These are phyloP conservation scores for Colletotrichum ledebouriae DNA, from an alignment of 2,329 filamentous ascomycete genomes.

Conservation along the genomic window DNA sequence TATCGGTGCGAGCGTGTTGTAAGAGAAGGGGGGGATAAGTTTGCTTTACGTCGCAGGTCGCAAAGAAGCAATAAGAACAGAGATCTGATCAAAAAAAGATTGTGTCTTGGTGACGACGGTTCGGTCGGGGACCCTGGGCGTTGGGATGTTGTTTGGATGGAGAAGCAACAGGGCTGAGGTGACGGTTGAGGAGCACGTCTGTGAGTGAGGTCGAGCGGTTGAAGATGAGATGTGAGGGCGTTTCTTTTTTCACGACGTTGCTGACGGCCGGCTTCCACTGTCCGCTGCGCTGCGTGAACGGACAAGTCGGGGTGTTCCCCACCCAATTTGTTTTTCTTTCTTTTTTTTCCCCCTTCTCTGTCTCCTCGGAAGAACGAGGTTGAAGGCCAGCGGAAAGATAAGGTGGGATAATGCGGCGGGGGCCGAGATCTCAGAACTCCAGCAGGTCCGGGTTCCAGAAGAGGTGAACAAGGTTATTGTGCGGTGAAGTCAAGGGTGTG, in stretches of 20 bases:
- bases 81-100: constrained; percentile 36
- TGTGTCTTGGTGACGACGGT: constrained; percentile 9
- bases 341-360: no score
- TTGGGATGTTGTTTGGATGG: constrained; percentile 36
- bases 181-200: constrained; percentile 37
- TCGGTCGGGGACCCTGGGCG: constrained; percentile 20
- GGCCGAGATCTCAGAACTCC: constrained; percentile 38
- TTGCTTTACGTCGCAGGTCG: constrained; percentile 38
- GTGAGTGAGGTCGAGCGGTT: constrained; percentile 41
- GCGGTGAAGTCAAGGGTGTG: constrained; percentile 6
- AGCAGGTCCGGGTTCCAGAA: constrained; percentile 27
- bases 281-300: constrained; percentile 10
- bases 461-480: constrained; percentile 30
- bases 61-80: constrained; percentile 31
- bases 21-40: constrained; percentile 13
- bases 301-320: constrained; percentile 27
- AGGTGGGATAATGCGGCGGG: constrained; percentile 25
- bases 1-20: not conserved
- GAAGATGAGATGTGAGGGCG: constrained; percentile 42
- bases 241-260: constrained; percentile 41
- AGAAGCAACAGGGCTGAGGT: constrained; percentile 39
- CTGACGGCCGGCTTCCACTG: constrained; percentile 15
- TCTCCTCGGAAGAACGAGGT: constrained; percentile 11
- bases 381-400: not conserved
- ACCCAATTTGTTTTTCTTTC: no score